Evolutionary conservation across 108 stramenopile species (phyloP), one percentile per base, ranked within the genome.

Genomic region (Pseudonitzschia multiseries): DNA sequence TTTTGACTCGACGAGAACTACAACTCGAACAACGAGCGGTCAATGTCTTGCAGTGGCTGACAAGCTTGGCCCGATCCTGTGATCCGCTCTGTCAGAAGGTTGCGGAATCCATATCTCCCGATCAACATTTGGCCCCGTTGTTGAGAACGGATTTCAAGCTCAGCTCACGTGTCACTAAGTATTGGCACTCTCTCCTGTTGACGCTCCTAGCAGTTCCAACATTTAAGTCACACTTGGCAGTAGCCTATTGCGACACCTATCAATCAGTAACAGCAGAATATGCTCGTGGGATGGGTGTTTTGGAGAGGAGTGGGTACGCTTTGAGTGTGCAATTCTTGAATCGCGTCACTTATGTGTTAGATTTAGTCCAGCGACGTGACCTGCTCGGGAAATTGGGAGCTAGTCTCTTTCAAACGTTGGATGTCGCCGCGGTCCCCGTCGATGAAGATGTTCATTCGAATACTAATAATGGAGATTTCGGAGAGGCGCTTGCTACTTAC

Each of bases 251-350:
- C 72, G 89, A 90, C 60, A 92, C 95, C 13, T 96, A 96, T 70
- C 84, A 81, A 57, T 65, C 53, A 10, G 91, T 96, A 43, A 91
- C 95, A 9, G 65, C 77, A 0, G 87, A 93, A 73, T 95, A 92
- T 73, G 88, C 89, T 12, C 77, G 87, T 10, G 97, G 97, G 17
- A 80, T 94, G 46, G 97, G 97, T 15, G 74, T 86, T 4, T 69
- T 92, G 57, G 97, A 97, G 72, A 84, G 90, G 27, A 87, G 85
- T 50, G 87, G 83, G 42, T 96, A 87, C 72, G 87, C 89, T n/a
- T 76, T 95, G 41, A 78, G 76, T 4, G 94, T 95, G 8, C 97
- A 98, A 73, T 98, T 97, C 72, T 71, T 98, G 50, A 98, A 98
- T 79, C 90, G 97, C 0, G 85, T 89, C 24, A 86, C 90, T 10